Percentiles rank a stretch among this genome's conserved stretches.
These are phyloP conservation scores for Erodium maritimum DNA, from an alignment of 345 rosid genomes.

Conservation along the genomic window DNA sequence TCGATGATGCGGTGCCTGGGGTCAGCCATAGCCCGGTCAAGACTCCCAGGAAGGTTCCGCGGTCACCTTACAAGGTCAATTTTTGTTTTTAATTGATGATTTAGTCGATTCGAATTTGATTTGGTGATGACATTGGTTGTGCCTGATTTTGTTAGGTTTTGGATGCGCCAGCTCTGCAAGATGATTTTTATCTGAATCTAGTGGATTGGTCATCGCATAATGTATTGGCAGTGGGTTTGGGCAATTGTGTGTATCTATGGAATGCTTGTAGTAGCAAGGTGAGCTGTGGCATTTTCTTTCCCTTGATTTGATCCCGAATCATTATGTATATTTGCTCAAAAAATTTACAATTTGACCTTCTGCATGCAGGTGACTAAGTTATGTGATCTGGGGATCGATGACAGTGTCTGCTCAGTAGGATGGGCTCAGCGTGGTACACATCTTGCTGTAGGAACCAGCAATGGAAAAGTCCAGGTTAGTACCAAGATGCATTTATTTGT, in stretches of 20 bases:
- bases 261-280: conserved; percentile 99
- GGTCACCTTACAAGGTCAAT: conserved; percentile 81
- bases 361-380: conserved; percentile 71
- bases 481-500: background rate
- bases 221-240: conserved; percentile 88
- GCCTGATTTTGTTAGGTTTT: conserved; percentile 37
- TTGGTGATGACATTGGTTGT: background rate
- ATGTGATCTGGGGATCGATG: conserved; percentile 84
- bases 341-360: background rate
- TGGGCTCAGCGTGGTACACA: conserved; percentile 87
- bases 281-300: conserved; percentile 8
- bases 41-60: conserved; percentile 78
- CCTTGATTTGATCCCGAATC: background rate
- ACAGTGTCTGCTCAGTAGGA: conserved; percentile 85
- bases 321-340: background rate
- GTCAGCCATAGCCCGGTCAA: conserved; percentile 55
- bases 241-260: conserved; percentile 94
- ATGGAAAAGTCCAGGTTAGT: conserved; percentile 78
- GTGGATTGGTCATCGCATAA: conserved; percentile 96
- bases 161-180: conserved; percentile 99
- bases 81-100: background rate
- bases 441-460: conserved; percentile 86
- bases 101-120: background rate
- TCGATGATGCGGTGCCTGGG: conserved; percentile 45
- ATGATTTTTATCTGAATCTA: conserved; percentile 93